Percentiles rank a stretch among this genome's conserved stretches.
Conservation (phyloP, 169 alveolate genomes). For the Plasmodium gaboni region DNA sequence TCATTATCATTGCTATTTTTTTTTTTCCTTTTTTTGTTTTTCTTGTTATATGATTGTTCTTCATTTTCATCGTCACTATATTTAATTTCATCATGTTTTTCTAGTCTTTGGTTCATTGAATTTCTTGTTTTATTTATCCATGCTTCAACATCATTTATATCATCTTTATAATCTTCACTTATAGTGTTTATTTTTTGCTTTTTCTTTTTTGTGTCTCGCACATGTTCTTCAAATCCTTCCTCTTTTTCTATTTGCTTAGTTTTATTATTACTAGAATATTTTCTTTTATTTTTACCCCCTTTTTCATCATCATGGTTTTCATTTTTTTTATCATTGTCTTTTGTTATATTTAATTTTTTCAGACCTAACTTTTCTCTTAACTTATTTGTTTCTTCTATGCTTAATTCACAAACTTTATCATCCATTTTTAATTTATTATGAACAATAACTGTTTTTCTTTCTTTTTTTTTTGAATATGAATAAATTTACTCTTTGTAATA, state of each 20-base stretch:
- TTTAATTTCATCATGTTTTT: slow-evolving; percentile 14
- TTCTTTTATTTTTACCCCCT: slow-evolving; percentile 1
- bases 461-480: not conserved
- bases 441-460: not conserved
- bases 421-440: slow-evolving; percentile 20
- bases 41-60: not conserved
- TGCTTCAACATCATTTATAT: slow-evolving; percentile 51
- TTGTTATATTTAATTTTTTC: slow-evolving; percentile 31
- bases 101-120: slow-evolving; percentile 29
- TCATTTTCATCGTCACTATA: slow-evolving; percentile 71
- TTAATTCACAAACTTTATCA: slow-evolving; percentile 32
- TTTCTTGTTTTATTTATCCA: slow-evolving; percentile 69
- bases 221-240: not conserved
- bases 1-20: slow-evolving; percentile 18
- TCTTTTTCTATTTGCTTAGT: not conserved
- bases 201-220: not conserved
- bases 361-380: slow-evolving; percentile 73
- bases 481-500: not conserved
- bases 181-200: slow-evolving; percentile 9
- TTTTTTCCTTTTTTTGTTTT: slow-evolving; percentile 4
- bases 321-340: slow-evolving; percentile 7
- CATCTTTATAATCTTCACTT: slow-evolving; percentile 54
- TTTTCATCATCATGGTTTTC: not conserved
- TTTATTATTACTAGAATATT: not conserved
- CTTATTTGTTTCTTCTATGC: slow-evolving; percentile 70